Percentiles rank a stretch among this genome's conserved stretches.
Evolutionary conservation across 2,329 filamentous ascomycete species (phyloP).

Genomic region (Phyllosticta citribraziliensis): DNA sequence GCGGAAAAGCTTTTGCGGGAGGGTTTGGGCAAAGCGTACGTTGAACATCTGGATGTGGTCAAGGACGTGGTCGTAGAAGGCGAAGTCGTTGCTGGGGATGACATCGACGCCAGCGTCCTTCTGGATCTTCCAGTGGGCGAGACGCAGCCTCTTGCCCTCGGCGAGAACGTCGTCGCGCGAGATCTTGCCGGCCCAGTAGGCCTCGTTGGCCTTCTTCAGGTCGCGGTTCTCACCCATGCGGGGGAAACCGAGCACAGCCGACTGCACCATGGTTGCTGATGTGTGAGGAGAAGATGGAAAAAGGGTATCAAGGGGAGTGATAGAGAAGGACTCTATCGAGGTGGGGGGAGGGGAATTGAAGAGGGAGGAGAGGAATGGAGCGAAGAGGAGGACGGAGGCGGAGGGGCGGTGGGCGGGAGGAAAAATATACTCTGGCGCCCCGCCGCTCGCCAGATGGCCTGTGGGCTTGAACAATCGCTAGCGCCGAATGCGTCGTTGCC

Average conservation of each 20-base stretch:
- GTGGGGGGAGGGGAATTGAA: slow-evolving; percentile 2
- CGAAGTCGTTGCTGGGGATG: slow-evolving; percentile 99
- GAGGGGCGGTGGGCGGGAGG: slow-evolving; percentile 2
- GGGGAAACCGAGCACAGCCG: slow-evolving; percentile 90
- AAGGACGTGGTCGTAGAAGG: slow-evolving; percentile 95
- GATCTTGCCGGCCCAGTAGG: slow-evolving; percentile 94
- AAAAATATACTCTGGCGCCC: slow-evolving; percentile 10
- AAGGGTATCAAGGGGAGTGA: background rate
- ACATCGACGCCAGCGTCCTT: slow-evolving; percentile 95
- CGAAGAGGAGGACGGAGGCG: background rate
- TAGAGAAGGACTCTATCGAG: slow-evolving; percentile 1
- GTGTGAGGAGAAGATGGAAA: background rate
- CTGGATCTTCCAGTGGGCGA: slow-evolving; percentile 99
- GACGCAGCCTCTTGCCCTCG: slow-evolving; percentile 93
- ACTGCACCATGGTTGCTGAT: slow-evolving; percentile 36
- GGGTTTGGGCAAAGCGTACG: slow-evolving; percentile 43
- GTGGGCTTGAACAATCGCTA: slow-evolving; percentile 5
- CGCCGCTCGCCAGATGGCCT: slow-evolving; percentile 5
- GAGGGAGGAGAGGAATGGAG: background rate
- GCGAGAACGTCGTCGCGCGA: slow-evolving; percentile 81
- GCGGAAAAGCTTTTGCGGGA: slow-evolving; percentile 8
- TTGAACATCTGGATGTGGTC: slow-evolving; percentile 97
- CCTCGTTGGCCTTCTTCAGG: slow-evolving; percentile 99
- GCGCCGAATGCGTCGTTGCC: slow-evolving; percentile 11
- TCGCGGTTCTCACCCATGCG: slow-evolving; percentile 98